phyloP scores from a whole-genome alignment of 495 filamentous ascomycete genomes.

The Hypoxylon lienhwacheense region DNA sequence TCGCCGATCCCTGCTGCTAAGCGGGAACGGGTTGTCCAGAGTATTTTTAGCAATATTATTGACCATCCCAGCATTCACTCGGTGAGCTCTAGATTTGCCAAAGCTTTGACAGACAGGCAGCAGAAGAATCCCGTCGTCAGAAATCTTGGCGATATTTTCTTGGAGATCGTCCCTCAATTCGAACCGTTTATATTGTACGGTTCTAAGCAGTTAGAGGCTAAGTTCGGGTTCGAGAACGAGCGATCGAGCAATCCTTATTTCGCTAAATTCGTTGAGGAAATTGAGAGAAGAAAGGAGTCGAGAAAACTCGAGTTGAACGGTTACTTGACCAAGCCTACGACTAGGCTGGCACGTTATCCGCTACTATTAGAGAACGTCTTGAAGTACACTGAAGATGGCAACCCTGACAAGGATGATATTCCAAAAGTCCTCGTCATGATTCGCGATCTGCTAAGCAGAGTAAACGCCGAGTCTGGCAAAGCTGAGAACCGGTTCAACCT shows the following conservation, averaged over 20 bases:
- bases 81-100: slow-evolving; percentile 85
- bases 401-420: slow-evolving; percentile 86
- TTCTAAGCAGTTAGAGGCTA: slow-evolving; percentile 92
- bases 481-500: slow-evolving; percentile 98
- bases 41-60: slow-evolving; percentile 93
- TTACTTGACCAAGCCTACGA: slow-evolving; percentile 97
- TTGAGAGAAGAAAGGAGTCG: slow-evolving; percentile 92
- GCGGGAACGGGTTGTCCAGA: slow-evolving; percentile 86
- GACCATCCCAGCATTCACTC: slow-evolving; percentile 76
- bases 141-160: slow-evolving; percentile 91
- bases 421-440: slow-evolving; percentile 84
- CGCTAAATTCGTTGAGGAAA: slow-evolving; percentile 92
- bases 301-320: slow-evolving; percentile 97
- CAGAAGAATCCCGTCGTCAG: slow-evolving; percentile 85
- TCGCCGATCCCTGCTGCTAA: slow-evolving; percentile 89
- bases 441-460: slow-evolving; percentile 79
- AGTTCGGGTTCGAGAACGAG: slow-evolving; percentile 98
- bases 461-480: slow-evolving; percentile 94
- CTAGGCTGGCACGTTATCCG: slow-evolving; percentile 91
- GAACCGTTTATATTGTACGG: slow-evolving; percentile 97
- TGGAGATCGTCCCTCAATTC: slow-evolving; percentile 88
- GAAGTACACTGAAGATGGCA: slow-evolving; percentile 85
- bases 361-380: slow-evolving; percentile 87
- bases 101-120: slow-evolving; percentile 84
- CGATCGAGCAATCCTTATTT: slow-evolving; percentile 83